phyloP scores from a whole-genome alignment of 306 rosid genomes.

The Trichosanthes truncata region DNA sequence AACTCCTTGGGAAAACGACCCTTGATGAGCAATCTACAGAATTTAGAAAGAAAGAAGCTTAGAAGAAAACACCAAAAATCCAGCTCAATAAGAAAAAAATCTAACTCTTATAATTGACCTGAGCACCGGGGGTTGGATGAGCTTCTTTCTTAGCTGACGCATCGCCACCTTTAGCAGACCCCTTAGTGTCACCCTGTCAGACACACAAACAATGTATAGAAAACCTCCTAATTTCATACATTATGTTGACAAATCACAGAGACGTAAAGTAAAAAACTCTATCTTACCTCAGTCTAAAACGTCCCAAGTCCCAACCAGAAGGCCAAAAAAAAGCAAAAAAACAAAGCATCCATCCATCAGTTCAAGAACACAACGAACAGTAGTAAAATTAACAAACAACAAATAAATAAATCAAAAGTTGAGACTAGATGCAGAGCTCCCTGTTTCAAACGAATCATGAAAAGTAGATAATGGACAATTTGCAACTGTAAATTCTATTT shows the following conservation, averaged over 20 bases:
- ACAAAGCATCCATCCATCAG: conserved; percentile 23
- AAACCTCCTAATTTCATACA: background rate
- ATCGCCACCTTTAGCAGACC: conserved; percentile 80
- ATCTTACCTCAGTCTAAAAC: conserved; percentile 87
- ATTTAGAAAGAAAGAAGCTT: background rate
- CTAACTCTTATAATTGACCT: conserved; percentile 34
- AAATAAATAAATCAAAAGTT: background rate
- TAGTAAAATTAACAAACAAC: background rate
- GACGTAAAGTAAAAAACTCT: conserved; percentile 6
- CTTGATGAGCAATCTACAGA: conserved; percentile 58
- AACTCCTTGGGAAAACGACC: conserved; percentile 69
- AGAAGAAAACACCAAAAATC: background rate
- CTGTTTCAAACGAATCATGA: background rate
- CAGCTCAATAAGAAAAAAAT: background rate
- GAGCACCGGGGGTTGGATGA: conserved; percentile 56
- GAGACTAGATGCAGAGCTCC: background rate
- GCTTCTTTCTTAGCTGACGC: conserved; percentile 60
- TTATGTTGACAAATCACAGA: background rate
- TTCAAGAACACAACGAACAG: background rate
- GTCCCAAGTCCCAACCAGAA: conserved; percentile 23
- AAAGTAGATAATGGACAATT: background rate
- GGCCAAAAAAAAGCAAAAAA: conserved; percentile 1
- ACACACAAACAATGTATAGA: conserved; percentile 8
- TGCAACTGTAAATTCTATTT: background rate
- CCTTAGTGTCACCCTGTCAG: conserved; percentile 87